These are phyloP conservation scores for Aureobasidium subglaciale DNA, from an alignment of 2,329 filamentous ascomycete species.

Conservation along the genomic window DNA sequence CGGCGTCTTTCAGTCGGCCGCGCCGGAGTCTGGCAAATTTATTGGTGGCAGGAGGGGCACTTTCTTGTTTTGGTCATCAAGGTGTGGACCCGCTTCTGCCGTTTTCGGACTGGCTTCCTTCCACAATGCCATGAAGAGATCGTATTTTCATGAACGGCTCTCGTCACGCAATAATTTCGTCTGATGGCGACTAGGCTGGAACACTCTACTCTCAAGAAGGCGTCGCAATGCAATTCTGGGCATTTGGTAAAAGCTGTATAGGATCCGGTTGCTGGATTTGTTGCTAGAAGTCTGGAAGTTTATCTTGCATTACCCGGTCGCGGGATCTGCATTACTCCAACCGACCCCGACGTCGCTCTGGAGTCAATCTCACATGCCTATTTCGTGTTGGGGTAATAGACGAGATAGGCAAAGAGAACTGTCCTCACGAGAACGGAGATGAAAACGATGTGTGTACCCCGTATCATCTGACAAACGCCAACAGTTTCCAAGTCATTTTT, in stretches of 20 bases:
- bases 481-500: too few relatives aligned
- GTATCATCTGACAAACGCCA: too few relatives aligned
- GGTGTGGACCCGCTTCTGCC: slow-evolving; percentile 1
- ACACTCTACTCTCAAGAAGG: neutral
- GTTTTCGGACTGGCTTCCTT: neutral
- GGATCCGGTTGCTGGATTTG: neutral
- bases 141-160: neutral
- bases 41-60: neutral
- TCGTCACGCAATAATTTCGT: neutral
- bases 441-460: too few relatives aligned
- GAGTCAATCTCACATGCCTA: neutral
- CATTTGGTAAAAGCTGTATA: neutral
- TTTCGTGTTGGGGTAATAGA: neutral
- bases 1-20: neutral
- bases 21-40: neutral
- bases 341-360: neutral
- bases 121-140: neutral
- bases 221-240: slow-evolving; percentile 1
- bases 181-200: neutral
- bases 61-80: slow-evolving; percentile 5
- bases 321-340: slow-evolving; percentile 4
- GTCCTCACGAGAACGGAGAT: too few relatives aligned
- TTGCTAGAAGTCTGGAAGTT: neutral
- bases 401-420: neutral
- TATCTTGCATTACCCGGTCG: neutral